Evolutionary conservation across 805 yeast species (phyloP).

Genomic region (Kuraishia hungarica): DNA sequence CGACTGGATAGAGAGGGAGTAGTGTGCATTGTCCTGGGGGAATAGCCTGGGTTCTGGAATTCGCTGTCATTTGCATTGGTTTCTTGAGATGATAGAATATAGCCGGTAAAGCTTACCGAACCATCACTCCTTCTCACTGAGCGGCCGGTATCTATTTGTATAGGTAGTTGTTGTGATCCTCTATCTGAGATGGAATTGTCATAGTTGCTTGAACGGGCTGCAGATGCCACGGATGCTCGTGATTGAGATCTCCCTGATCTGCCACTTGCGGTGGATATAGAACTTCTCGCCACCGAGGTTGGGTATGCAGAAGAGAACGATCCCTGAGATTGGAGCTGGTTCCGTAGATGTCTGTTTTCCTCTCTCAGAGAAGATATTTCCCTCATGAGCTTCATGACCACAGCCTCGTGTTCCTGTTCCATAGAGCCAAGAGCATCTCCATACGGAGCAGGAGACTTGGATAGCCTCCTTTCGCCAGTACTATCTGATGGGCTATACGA

Average conservation of each 20-base stretch:
- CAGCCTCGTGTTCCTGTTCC: slow-evolving; percentile 73
- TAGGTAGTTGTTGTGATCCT: background rate
- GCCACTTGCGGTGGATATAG: background rate
- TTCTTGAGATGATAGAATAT: background rate
- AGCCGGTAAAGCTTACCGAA: background rate
- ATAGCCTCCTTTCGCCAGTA: background rate
- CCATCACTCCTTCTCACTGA: background rate
- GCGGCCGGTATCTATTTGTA: background rate
- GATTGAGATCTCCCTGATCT: background rate
- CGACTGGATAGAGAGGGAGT: background rate
- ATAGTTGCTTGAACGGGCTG: background rate
- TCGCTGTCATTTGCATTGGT: background rate
- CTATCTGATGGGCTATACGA: background rate
- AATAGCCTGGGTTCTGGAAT: background rate
- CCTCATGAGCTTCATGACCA: slow-evolving; percentile 56
- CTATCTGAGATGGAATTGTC: background rate
- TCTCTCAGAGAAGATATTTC: slow-evolving; percentile 48
- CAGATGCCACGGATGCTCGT: background rate
- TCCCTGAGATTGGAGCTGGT: slow-evolving; percentile 12
- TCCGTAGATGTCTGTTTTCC: slow-evolving; percentile 37
- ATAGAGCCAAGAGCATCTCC: slow-evolving; percentile 43
- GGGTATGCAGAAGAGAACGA: background rate
- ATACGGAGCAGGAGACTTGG: background rate
- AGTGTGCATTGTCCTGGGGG: background rate
- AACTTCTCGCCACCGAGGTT: background rate